These are phyloP conservation scores for Euryodendron excelsum DNA, from an alignment of 148 eudicot species.

Conservation along the genomic window DNA sequence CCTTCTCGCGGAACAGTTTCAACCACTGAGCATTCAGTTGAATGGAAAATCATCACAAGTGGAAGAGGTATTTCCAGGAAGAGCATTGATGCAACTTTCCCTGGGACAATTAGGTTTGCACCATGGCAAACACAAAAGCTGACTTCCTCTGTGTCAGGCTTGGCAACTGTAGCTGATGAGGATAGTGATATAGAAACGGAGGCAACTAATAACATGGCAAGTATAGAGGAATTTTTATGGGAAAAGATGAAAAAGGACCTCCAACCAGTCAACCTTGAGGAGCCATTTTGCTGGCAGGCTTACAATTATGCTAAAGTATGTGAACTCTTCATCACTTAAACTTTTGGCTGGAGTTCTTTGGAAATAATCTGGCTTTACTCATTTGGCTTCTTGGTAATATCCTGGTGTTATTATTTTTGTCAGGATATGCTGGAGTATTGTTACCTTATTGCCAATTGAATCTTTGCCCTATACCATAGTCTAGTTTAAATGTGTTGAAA, in stretches of 20 bases:
- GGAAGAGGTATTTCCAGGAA: slow-evolving; percentile 78
- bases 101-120: slow-evolving; percentile 85
- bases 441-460: background rate
- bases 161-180: slow-evolving; percentile 51
- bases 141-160: slow-evolving; percentile 32
- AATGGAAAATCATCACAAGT: slow-evolving; percentile 79
- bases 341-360: background rate
- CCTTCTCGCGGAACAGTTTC: slow-evolving; percentile 89
- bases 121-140: slow-evolving; percentile 59
- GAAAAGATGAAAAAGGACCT: slow-evolving; percentile 86
- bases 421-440: slow-evolving; percentile 4
- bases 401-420: background rate
- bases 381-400: background rate
- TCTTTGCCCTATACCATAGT: too few species aligned
- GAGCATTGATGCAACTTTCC: slow-evolving; percentile 87
- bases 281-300: slow-evolving; percentile 96
- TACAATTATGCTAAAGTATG: slow-evolving; percentile 89
- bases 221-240: slow-evolving; percentile 65
- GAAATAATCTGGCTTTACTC: background rate
- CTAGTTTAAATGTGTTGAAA: too few species aligned
- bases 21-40: slow-evolving; percentile 63
- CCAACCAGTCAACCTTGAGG: slow-evolving; percentile 79
- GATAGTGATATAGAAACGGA: slow-evolving; percentile 78
- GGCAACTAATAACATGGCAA: slow-evolving; percentile 48
- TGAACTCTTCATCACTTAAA: slow-evolving; percentile 1